Percentiles rank a stretch among this genome's conserved stretches.
Evolutionary conservation across 345 rosid species (phyloP).

Genomic region (Eucalyptus polybractea): DNA sequence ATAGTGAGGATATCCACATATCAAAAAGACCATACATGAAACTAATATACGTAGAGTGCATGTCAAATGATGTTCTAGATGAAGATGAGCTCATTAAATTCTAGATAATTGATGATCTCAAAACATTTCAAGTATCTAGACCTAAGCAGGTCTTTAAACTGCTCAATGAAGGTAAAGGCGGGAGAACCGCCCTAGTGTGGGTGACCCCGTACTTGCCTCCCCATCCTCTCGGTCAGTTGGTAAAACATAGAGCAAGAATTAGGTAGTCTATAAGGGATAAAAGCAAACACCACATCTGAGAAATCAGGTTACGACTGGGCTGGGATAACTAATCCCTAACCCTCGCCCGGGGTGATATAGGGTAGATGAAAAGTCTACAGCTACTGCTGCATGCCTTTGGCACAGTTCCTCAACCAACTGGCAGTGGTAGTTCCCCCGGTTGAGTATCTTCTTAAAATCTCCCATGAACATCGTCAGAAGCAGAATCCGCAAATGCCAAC

Average conservation of each 20-base stretch:
- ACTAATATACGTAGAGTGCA: not conserved
- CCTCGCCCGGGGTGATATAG: accelerated
- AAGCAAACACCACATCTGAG: accelerated
- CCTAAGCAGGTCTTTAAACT: accelerated
- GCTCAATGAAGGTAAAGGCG: too few species aligned
- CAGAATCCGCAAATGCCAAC: not conserved
- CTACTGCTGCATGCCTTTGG: too few species aligned
- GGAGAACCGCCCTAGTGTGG: accelerated
- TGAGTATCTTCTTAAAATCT: not conserved
- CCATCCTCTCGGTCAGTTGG: too few species aligned
- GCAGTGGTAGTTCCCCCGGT: too few species aligned
- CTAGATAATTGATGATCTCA: not conserved
- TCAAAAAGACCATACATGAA: not conserved
- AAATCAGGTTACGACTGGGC: too few species aligned
- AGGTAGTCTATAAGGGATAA: too few species aligned
- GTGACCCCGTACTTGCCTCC: too few species aligned
- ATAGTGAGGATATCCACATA: not conserved
- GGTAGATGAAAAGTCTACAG: too few species aligned
- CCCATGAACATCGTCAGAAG: not conserved
- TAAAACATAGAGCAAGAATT: too few species aligned
- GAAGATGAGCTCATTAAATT: not conserved
- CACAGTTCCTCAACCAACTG: too few species aligned
- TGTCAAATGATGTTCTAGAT: not conserved
- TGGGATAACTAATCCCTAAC: too few species aligned
- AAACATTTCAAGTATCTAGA: not conserved